Evolutionary conservation across 495 filamentous ascomycete species (phyloP), one percentile per base, ranked within the genome.

Genomic region (Talaromyces thailandensis): DNA sequence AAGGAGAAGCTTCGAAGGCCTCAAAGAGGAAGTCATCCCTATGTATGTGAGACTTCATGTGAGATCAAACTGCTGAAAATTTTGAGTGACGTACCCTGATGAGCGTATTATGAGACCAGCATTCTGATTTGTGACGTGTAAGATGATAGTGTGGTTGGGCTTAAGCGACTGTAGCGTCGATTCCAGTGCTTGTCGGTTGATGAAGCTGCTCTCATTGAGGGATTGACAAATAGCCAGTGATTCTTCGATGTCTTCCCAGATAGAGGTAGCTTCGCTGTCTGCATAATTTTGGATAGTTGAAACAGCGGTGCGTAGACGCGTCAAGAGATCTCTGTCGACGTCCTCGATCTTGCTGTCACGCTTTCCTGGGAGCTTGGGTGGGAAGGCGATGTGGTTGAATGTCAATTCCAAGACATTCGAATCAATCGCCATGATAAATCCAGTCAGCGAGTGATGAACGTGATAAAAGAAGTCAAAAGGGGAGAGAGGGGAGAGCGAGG

Each of bases 101-200:
- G 73, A 68, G 43, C 77, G 75, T 29, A 87, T 70, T 5, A 86
- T 64, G 12, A 86, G 58, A 11, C 74, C 82, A 3, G 84, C 81
- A 75, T 86, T 87, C 63, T 86, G 84, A 52, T 77, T 73, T 4
- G 67, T 62, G 23, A 87, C 65, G 67, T 83, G 68, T 6, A 85
- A 50, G 16, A 83, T 75, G 16, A 86, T 64, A 16, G 70, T 62
- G 50, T 67, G 62, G 16, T 68, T 59, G 1, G 62, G 59, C 14
- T 74, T 55, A 4, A 83, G 65, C 0, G 62, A 52, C 1, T 63
- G 21, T 8, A 84, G 67, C n/a, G 69, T 69, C 18, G 64, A 23
- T n/a, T 76, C 16, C 6, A 84, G 43, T 1, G 66, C 66, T 23
- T 23, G 4, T 26, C 24, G n/a, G 11, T 53, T 62, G 26, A 62